A percentile compares a stretch with the other conserved stretches of the same genome.
These are phyloP conservation scores for Verticillium zaregamsianum DNA, from an alignment of 2,329 filamentous ascomycete species.

Conservation along the genomic window DNA sequence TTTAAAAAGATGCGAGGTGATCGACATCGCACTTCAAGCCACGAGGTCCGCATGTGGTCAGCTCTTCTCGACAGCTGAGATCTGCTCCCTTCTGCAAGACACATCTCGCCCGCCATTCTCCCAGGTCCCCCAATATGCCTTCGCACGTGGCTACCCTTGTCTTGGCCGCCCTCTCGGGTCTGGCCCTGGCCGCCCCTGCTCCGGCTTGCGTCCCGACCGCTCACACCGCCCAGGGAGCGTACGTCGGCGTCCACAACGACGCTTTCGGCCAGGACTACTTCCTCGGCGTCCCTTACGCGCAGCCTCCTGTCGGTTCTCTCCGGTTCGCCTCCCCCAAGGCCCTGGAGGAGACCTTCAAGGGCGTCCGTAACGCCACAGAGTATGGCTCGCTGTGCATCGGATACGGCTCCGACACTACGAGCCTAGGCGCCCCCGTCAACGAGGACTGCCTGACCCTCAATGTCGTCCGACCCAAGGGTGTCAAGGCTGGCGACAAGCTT, in stretches of 20 bases:
- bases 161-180: neutral
- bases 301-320: constrained; percentile 43
- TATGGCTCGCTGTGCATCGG: constrained; percentile 46
- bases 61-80: neutral
- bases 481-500: constrained; percentile 33
- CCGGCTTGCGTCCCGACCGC: constrained; percentile 4
- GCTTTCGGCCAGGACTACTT: constrained; percentile 46
- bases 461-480: constrained; percentile 19
- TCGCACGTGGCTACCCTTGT: constrained; percentile 3
- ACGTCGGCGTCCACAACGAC: constrained; percentile 33
- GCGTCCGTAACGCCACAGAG: constrained; percentile 34
- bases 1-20: neutral
- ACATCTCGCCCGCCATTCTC: neutral
- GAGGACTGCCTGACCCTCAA: constrained; percentile 27
- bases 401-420: constrained; percentile 35
- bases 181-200: neutral
- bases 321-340: constrained; percentile 48
- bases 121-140: constrained; percentile 1
- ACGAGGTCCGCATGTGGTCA: neutral
- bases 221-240: constrained; percentile 22
- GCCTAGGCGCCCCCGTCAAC: constrained; percentile 17
- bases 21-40: neutral
- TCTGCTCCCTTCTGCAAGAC: neutral
- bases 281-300: constrained; percentile 53
- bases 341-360: constrained; percentile 40